These are phyloP conservation scores for Penicillium italicum DNA, from an alignment of 2,329 filamentous ascomycete species.

Conservation along the genomic window DNA sequence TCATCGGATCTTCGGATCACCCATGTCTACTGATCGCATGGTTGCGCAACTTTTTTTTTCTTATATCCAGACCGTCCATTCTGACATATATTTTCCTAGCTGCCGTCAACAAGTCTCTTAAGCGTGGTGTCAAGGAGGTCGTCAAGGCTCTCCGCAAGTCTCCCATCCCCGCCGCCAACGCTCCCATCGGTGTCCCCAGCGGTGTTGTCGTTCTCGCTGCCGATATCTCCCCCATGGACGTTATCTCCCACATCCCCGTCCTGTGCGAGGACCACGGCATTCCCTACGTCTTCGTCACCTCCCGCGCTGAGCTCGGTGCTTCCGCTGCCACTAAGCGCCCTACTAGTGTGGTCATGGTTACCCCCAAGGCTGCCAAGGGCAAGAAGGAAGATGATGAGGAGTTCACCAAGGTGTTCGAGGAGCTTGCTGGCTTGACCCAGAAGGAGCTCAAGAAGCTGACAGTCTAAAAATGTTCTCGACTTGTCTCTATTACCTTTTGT, in stretches of 20 bases:
- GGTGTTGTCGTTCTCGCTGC: slow-evolving; percentile 86
- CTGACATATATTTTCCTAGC: slow-evolving; percentile 53
- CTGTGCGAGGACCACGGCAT: slow-evolving; percentile 98
- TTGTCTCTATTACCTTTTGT: slow-evolving; percentile 21
- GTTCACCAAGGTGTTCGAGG: slow-evolving; percentile 53
- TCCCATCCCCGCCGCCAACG: slow-evolving; percentile 62
- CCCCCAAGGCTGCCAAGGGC: slow-evolving; percentile 50
- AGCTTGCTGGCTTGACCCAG: slow-evolving; percentile 56
- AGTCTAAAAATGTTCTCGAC: slow-evolving; percentile 39
- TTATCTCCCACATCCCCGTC: slow-evolving; percentile 96
- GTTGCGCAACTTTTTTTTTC: slow-evolving; percentile 1
- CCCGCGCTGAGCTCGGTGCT: slow-evolving; percentile 86
- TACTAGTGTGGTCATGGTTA: slow-evolving; percentile 90
- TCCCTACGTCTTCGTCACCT: slow-evolving; percentile 92
- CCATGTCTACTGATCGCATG: background rate
- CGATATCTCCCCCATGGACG: slow-evolving; percentile 97
- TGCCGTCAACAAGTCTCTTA: slow-evolving; percentile 90
- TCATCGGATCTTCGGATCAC: background rate
- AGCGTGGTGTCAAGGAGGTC: slow-evolving; percentile 97
- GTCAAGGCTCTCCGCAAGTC: slow-evolving; percentile 98
- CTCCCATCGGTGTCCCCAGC: slow-evolving; percentile 60
- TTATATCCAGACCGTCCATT: background rate
- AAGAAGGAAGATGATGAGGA: slow-evolving; percentile 49
- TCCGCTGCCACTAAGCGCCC: slow-evolving; percentile 94
- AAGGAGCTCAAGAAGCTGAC: slow-evolving; percentile 58